phyloP scores from a whole-genome alignment of 441 rosid genomes.

The Erodium trifolium region DNA sequence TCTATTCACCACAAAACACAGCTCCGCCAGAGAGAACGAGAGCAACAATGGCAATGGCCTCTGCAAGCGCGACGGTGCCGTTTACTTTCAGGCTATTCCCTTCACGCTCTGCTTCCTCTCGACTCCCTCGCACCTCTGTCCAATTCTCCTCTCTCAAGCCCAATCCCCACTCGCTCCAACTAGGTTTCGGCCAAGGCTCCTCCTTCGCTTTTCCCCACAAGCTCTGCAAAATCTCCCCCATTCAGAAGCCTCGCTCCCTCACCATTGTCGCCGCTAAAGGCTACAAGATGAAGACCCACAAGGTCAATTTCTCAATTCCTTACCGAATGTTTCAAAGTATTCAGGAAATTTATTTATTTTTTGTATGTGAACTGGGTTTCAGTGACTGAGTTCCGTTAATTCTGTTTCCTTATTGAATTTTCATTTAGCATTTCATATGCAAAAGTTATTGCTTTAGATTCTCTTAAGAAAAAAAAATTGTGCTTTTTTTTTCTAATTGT shows the following conservation, averaged over 20 bases:
- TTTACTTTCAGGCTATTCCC: conserved; percentile 29
- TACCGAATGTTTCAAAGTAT: background rate
- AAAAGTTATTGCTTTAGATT: too few species aligned
- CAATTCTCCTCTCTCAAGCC: conserved; percentile 35
- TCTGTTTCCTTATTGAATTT: too few species aligned
- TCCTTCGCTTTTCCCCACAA: conserved; percentile 27
- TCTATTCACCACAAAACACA: background rate
- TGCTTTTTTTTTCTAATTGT: too few species aligned
- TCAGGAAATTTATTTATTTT: too few species aligned
- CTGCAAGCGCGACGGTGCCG: conserved; percentile 34
- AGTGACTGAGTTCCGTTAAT: too few species aligned
- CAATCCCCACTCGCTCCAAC: conserved; percentile 30
- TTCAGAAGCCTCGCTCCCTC: conserved; percentile 37
- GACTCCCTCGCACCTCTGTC: conserved; percentile 27
- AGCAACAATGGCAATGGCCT: conserved; percentile 40
- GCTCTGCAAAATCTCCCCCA: conserved; percentile 16
- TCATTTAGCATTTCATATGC: too few species aligned
- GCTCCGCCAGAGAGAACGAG: too few species aligned
- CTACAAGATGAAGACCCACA: conserved; percentile 93
- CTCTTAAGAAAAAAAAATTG: too few species aligned
- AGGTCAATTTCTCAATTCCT: conserved; percentile 34
- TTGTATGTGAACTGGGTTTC: too few species aligned
- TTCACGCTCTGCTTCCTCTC: conserved; percentile 22
- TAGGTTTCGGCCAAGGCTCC: conserved; percentile 41
- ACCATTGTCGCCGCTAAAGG: conserved; percentile 74